These are phyloP conservation scores for Fragosphaeria purpurea DNA, from an alignment of 2,329 filamentous ascomycete genomes.

Conservation along the genomic window DNA sequence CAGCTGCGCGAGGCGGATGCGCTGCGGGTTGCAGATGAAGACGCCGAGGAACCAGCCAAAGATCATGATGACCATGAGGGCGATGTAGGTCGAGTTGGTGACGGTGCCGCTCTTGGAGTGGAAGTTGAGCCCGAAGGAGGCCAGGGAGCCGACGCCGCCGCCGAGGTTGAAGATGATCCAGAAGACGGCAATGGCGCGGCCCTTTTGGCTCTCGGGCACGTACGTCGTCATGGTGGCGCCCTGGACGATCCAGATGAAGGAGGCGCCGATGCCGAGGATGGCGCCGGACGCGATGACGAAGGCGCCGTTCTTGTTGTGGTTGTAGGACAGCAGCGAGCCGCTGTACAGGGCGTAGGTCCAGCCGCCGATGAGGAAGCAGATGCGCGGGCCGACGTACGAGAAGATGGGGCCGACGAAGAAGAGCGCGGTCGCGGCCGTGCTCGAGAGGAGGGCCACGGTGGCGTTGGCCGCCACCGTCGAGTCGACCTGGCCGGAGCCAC, in stretches of 20 bases:
- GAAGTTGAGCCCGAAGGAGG: conserved; percentile 34
- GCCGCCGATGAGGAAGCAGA: conserved; percentile 32
- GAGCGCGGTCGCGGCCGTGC: conserved; percentile 31
- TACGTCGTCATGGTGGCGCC: conserved; percentile 40
- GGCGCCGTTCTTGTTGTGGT: conserved; percentile 29
- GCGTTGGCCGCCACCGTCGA: conserved; percentile 35
- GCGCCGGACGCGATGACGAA: conserved; percentile 36
- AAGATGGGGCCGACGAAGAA: conserved; percentile 35
- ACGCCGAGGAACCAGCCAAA: conserved; percentile 37
- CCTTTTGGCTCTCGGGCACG: conserved; percentile 30
- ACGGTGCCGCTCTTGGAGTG: conserved; percentile 31
- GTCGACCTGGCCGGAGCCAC: conserved; percentile 35
- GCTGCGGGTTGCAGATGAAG: conserved; percentile 37
- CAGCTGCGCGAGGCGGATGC: conserved; percentile 28
- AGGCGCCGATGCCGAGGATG: conserved; percentile 34
- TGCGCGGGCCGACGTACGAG: conserved; percentile 29
- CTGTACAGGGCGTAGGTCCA: conserved; percentile 37
- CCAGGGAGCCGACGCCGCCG: conserved; percentile 32
- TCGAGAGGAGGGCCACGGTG: conserved; percentile 31
- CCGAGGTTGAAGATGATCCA: conserved; percentile 38
- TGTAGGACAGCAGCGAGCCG: conserved; percentile 33
- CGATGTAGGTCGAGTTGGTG: conserved; percentile 39
- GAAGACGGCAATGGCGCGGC: conserved; percentile 31
- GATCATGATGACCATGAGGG: conserved; percentile 37
- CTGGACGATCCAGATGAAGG: conserved; percentile 36